Percentiles rank a stretch among this genome's conserved stretches.
phyloP scores from a whole-genome alignment of 2,329 filamentous ascomycete genomes.

The Penicillium occitanis region DNA sequence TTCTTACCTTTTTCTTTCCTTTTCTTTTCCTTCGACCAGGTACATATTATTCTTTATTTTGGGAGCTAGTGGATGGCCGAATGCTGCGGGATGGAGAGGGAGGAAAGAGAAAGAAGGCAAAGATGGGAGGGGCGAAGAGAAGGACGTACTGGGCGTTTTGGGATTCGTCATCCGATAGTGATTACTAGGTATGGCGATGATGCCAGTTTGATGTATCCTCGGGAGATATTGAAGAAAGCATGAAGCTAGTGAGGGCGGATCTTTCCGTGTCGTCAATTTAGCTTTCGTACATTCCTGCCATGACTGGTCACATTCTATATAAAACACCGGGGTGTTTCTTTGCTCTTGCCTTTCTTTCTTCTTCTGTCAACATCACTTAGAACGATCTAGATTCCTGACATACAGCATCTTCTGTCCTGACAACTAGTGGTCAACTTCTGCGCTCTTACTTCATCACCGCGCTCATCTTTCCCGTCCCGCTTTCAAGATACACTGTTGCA shows the following conservation, averaged over 20 bases:
- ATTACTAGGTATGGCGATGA: background rate
- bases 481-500: background rate
- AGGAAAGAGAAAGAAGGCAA: no score
- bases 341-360: background rate
- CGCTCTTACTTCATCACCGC: background rate
- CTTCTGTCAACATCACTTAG: background rate
- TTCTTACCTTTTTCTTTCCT: no score
- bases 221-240: background rate
- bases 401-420: background rate
- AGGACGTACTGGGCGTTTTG: background rate
- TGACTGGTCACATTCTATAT: background rate
- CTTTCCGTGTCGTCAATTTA: background rate
- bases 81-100: background rate
- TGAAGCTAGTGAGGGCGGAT: background rate
- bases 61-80: no score
- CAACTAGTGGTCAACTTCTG: background rate
- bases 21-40: no score
- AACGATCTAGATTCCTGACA: background rate
- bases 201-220: background rate
- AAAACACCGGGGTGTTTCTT: background rate
- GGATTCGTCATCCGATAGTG: background rate
- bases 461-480: background rate
- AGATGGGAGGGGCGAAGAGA: background rate
- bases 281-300: background rate
- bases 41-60: no score